Evolutionary conservation across 345 rosid genomes (phyloP), one percentile per base, ranked within the genome.

Genomic region (Aquilaria yunnanensis): DNA sequence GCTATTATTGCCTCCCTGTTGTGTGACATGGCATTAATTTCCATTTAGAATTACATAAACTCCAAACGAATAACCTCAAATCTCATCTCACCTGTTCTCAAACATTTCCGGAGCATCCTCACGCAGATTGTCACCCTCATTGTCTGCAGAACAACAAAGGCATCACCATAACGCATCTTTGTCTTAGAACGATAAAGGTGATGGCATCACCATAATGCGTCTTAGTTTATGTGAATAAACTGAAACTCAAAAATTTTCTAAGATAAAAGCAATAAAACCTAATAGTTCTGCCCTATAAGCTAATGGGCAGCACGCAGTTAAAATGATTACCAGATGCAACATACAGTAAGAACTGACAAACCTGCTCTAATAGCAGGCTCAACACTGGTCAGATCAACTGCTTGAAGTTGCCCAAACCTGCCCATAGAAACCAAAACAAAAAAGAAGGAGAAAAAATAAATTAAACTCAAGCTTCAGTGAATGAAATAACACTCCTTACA

Each of bases 371-470:
- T 53, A 10, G 96, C 82, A 2, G 95, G 95, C 68, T 92, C 89
- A 3, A 92, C 83, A 68, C 79, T 78, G 63, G 62, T 73, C 41
- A 92, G 87, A 70, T 92, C 92, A 72, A 82, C 89, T 58, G 80
- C 85, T 77, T 87, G 98, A 74, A 92, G 96, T 73, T 92, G 92
- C 37, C 96, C 96, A 75, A 92, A 89, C 98, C 96, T 92, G 74
- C 68, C 71, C 45, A 49, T 1, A 33, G 37, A 67, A 62, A 57
- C 43, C 61, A 55, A 48, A 64, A 32, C 46, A 47, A 16, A 65
- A 5, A 14, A 2, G 32, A 46, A 56, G 32, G 43, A 37, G 23
- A 37, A 9, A 37, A 9, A 37, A 37, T 9, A 37, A 37, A 9
- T 37, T 37, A 37, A 37, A 37, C 43, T 37, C 43, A 37, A 37